Evolutionary conservation across 495 filamentous ascomycete genomes (phyloP).

Genomic region (Penicillium coffeae): DNA sequence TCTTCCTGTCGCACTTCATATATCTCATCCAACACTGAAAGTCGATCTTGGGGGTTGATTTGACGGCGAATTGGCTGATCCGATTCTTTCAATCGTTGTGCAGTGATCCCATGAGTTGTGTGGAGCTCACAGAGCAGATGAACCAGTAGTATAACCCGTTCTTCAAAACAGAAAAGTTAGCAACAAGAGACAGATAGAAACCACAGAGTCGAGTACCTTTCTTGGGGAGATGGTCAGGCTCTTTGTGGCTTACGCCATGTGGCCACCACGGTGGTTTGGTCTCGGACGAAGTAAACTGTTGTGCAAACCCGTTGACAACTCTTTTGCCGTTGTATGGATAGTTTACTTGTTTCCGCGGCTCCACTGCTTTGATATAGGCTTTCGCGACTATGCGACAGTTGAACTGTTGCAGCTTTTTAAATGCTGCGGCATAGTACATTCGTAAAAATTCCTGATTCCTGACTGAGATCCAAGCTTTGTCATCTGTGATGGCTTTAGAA

Average conservation of each 20-base stretch:
- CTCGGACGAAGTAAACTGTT: conserved; percentile 36
- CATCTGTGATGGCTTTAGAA: conserved; percentile 28
- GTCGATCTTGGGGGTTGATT: conserved; percentile 33
- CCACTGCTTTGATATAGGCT: conserved; percentile 74
- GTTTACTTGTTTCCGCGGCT: conserved; percentile 78
- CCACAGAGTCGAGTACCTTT: conserved; percentile 15
- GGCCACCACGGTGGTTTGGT: conserved; percentile 78
- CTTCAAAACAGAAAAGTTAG: conserved; percentile 26
- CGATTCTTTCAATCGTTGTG: conserved; percentile 34
- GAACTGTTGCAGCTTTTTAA: conserved; percentile 68
- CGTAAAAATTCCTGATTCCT: conserved; percentile 50
- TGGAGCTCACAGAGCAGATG: conserved; percentile 54
- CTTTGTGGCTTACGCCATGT: conserved; percentile 58
- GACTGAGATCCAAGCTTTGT: conserved; percentile 45
- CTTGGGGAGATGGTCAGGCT: conserved; percentile 76
- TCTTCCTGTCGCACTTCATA: conserved; percentile 62
- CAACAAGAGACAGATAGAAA: not conserved
- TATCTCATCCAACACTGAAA: conserved; percentile 56
- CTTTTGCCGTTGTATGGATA: conserved; percentile 70
- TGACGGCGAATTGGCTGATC: conserved; percentile 43
- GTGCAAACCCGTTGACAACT: conserved; percentile 29
- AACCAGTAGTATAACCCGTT: conserved; percentile 56
- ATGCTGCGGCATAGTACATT: conserved; percentile 58
- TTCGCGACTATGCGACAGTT: conserved; percentile 66
- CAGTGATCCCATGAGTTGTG: conserved; percentile 33